Base-by-base conservation (phyloP, 83 land plant species). In the Isoetes engelmannii region DNA sequence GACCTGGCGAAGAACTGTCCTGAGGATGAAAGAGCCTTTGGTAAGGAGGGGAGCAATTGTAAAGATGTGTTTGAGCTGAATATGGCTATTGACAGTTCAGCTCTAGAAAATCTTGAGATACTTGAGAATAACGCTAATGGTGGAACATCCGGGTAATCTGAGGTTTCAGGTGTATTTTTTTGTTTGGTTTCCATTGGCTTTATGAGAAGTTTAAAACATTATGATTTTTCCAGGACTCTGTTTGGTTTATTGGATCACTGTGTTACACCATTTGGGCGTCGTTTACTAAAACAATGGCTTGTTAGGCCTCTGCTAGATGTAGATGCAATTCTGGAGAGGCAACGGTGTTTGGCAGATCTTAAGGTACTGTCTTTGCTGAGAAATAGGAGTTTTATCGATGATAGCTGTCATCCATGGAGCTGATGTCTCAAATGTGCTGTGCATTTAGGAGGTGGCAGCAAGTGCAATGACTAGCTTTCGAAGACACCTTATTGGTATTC, bases 51-150 rank as follows among this genome's bases (percentile, higher is more conserved):
- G 21, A 15, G 6, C 45, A 15, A 50, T 48, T 21, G 13, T 48
- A 42, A 46, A 50, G 61, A 49, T 20, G 10, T 57, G 59, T 48
- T 71, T 53, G 85, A 84, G 72, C 78, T 84, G n/a, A 76, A 83
- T 75, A 84, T 93, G 96, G 75, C 82, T 57, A 96, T 93, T 79
- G 96, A 93, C 84, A 81, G 87, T 48, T 81, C 98, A 64, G 96
- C 98, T 44, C 69, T 93, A 69, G 90, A 90, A 69, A 93, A 86
- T 63, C 87, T 93, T 71, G 98, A 93, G 74, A 78, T 93, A 7
- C 73, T 93, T 69, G 98, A 90, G 79, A 90, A 87, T 69, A 85
- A 80, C 67, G 74, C 67, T 69, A 78, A 81, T 75, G 92, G 98
- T 70, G 81, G 85, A 48, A 71, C 83, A 5, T 61, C 80, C 47